A percentile compares a stretch with the other conserved stretches of the same genome.
Evolutionary conservation across 148 eudicot genomes (phyloP).

Genomic region (Amaranthus palmeri): DNA sequence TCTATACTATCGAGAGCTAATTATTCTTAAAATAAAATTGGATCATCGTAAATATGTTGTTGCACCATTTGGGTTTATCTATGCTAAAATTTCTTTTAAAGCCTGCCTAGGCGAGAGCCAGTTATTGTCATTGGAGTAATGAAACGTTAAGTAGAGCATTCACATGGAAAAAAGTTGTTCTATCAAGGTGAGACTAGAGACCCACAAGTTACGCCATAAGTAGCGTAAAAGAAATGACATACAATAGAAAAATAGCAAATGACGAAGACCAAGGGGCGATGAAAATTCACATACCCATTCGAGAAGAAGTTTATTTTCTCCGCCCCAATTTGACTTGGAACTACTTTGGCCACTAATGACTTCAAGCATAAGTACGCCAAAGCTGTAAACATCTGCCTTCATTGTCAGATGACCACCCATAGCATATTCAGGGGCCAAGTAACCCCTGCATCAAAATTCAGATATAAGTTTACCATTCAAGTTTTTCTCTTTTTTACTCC

Average conservation of each 20-base stretch:
- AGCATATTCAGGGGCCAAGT: conserved; percentile 93
- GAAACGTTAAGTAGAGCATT: no score
- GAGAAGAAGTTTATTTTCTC: conserved; percentile 52
- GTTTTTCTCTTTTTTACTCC: no score
- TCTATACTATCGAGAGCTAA: no score
- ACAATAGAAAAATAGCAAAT: neutral
- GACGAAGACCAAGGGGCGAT: neutral
- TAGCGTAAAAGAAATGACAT: neutral
- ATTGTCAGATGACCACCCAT: conserved; percentile 73
- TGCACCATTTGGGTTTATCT: no score
- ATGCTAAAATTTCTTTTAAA: no score
- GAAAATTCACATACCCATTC: conserved; percentile 61
- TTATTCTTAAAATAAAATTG: no score
- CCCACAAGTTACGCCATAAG: neutral
- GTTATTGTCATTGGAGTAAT: no score
- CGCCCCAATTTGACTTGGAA: conserved; percentile 50
- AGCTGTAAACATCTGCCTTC: conserved; percentile 96
- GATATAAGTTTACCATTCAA: neutral
- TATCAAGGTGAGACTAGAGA: neutral
- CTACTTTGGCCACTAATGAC: conserved; percentile 71
- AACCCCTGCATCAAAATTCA: conserved; percentile 53
- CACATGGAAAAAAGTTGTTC: neutral
- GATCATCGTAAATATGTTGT: no score
- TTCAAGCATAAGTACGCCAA: conserved; percentile 78
- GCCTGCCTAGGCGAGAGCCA: no score